Evolutionary conservation across 768 basidiomycete species (phyloP).

Genomic region (Termitomyces sp.): DNA sequence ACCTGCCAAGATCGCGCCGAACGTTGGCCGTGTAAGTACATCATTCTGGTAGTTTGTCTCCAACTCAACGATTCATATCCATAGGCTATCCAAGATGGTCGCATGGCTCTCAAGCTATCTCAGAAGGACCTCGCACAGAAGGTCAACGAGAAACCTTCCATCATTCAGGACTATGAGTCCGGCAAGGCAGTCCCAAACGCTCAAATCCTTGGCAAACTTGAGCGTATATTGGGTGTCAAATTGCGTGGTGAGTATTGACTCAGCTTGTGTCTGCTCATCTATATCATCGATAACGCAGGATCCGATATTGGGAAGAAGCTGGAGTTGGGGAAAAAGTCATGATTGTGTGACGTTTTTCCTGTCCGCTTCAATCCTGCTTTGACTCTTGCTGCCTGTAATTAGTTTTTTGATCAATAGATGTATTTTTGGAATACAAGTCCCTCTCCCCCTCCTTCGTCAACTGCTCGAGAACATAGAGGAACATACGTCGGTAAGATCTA

Average conservation of each 20-base stretch:
- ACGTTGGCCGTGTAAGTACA: conserved; percentile 62
- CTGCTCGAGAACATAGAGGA: not conserved
- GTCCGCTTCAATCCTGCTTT: conserved; percentile 23
- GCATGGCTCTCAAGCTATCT: conserved; percentile 70
- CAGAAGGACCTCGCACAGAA: conserved; percentile 93
- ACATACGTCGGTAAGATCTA: not conserved
- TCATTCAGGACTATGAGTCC: conserved; percentile 86
- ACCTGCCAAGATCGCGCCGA: conserved; percentile 69
- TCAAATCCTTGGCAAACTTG: conserved; percentile 85
- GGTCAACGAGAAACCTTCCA: conserved; percentile 88
- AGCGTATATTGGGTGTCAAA: conserved; percentile 81
- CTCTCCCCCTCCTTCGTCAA: not conserved
- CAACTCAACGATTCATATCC: conserved; percentile 6
- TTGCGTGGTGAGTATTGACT: conserved; percentile 61
- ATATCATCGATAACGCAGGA: conserved; percentile 34
- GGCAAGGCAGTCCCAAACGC: conserved; percentile 83
- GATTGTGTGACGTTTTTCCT: conserved; percentile 23
- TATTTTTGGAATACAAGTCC: not conserved
- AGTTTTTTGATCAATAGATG: conserved; percentile 9
- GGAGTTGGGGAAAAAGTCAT: conserved; percentile 68
- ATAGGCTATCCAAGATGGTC: conserved; percentile 77
- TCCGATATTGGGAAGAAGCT: conserved; percentile 83
- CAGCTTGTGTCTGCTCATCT: not conserved
- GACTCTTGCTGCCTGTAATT: conserved; percentile 19
- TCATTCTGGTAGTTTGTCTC: not conserved